Evolutionary conservation across 1,284 basidiomycete species (phyloP).

Genomic region (Amylostereum chailletii): DNA sequence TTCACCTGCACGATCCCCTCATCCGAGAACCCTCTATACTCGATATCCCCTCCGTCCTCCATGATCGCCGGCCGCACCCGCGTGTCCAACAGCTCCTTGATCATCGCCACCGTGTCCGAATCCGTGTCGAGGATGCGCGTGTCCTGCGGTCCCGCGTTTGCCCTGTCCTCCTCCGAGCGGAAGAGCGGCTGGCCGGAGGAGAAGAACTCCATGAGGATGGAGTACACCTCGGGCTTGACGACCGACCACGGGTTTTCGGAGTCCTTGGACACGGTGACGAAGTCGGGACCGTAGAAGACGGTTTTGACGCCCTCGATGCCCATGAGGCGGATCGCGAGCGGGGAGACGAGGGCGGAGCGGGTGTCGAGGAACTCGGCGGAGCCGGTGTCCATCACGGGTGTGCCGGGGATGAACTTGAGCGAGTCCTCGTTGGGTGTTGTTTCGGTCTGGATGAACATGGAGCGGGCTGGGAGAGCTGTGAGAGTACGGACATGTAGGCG

Average conservation of each 20-base stretch:
- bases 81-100: conserved; percentile 95
- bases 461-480: conserved; percentile 46
- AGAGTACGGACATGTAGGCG: neutral
- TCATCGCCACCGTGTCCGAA: conserved; percentile 98
- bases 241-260: conserved; percentile 81
- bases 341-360: conserved; percentile 75
- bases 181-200: conserved; percentile 85
- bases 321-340: conserved; percentile 89
- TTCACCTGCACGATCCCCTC: conserved; percentile 64
- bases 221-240: conserved; percentile 97
- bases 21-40: conserved; percentile 71
- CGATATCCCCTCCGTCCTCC: conserved; percentile 90
- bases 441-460: conserved; percentile 98
- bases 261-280: conserved; percentile 94
- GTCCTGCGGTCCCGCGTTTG: conserved; percentile 83
- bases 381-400: conserved; percentile 78
- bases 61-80: conserved; percentile 93
- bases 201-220: conserved; percentile 97
- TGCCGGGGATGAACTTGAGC: conserved; percentile 95
- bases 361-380: conserved; percentile 94
- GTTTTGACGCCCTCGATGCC: conserved; percentile 84
- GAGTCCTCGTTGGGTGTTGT: conserved; percentile 96
- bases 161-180: conserved; percentile 67
- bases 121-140: conserved; percentile 95
- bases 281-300: conserved; percentile 96